Evolutionary conservation across 2,329 filamentous ascomycete genomes (phyloP).

Genomic region (Boeremia exigua): DNA sequence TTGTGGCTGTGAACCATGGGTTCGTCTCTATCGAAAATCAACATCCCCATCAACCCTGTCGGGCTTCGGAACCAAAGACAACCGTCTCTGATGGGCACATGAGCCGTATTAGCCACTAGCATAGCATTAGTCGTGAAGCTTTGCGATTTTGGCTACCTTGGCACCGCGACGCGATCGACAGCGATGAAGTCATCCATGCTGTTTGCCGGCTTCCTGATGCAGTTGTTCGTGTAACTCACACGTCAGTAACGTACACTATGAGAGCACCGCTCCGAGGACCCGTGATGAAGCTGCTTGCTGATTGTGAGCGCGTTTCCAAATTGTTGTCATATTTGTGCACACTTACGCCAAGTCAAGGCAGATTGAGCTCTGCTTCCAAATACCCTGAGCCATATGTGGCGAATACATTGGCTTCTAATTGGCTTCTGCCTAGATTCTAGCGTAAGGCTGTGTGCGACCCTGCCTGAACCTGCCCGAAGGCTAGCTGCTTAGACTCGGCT

Average conservation of each 20-base stretch:
- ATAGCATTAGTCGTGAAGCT: neutral
- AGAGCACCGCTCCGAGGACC: neutral
- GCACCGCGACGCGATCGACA: neutral
- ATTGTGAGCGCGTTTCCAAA: neutral
- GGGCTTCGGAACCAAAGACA: neutral
- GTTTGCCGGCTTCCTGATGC: neutral
- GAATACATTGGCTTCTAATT: neutral
- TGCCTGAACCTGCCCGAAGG: neutral
- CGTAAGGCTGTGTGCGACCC: constrained; percentile 9
- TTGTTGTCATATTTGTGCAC: neutral
- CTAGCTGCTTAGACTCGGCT: neutral
- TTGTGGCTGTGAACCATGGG: neutral
- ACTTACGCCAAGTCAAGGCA: constrained; percentile 9
- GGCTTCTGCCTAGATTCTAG: constrained; percentile 1
- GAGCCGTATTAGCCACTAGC: constrained; percentile 1
- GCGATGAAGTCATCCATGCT: constrained; percentile 13
- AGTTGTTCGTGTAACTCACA: constrained; percentile 4
- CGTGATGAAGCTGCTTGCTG: neutral
- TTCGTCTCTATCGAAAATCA: neutral
- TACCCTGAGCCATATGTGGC: constrained; percentile 10
- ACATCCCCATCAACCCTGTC: neutral
- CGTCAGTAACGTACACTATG: neutral
- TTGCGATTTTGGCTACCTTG: constrained; percentile 4
- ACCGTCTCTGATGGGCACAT: neutral
- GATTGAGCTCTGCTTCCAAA: neutral